Evolutionary conservation across 352 stramenopile genomes (phyloP).

Genomic region (Phytopythium helicoides): DNA sequence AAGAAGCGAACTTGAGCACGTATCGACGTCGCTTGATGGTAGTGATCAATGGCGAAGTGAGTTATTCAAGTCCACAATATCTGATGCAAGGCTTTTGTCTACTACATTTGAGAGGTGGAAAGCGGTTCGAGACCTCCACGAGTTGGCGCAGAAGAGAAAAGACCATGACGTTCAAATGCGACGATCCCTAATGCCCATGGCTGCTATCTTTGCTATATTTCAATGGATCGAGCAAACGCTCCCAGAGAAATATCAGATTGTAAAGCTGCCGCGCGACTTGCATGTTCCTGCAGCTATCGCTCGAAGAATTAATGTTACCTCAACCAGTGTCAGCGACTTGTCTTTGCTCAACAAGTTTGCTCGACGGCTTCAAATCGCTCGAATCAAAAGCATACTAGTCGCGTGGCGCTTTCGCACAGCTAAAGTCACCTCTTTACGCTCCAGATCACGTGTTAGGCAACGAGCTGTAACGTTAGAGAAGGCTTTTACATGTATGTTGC

Average conservation of each 20-base stretch:
- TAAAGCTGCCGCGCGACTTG: constrained; percentile 29
- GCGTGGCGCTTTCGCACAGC: constrained; percentile 10
- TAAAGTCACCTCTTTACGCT: not conserved
- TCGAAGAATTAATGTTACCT: constrained; percentile 1
- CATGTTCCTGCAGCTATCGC: constrained; percentile 5
- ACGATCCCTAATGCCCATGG: constrained; percentile 15
- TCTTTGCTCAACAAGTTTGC: constrained; percentile 19
- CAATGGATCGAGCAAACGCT: constrained; percentile 42
- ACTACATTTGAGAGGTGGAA: constrained; percentile 47
- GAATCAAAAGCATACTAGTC: constrained; percentile 9
- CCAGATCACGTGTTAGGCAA: constrained; percentile 13
- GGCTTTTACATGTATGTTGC: constrained; percentile 41
- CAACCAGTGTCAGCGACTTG: constrained; percentile 2
- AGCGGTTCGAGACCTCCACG: constrained; percentile 27
- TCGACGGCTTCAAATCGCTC: constrained; percentile 12
- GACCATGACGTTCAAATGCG: constrained; percentile 17
- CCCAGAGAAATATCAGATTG: constrained; percentile 21
- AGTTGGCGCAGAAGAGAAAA: constrained; percentile 24
- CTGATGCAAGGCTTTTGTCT: constrained; percentile 26
- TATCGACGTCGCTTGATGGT: no score
- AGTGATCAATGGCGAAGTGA: not conserved
- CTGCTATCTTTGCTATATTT: constrained; percentile 23
- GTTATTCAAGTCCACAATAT: not conserved
- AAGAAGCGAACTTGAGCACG: no score
- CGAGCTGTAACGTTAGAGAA: constrained; percentile 27